Conservation (phyloP, 2,329 filamentous ascomycete species). For the Monosporascus sp. region DNA sequence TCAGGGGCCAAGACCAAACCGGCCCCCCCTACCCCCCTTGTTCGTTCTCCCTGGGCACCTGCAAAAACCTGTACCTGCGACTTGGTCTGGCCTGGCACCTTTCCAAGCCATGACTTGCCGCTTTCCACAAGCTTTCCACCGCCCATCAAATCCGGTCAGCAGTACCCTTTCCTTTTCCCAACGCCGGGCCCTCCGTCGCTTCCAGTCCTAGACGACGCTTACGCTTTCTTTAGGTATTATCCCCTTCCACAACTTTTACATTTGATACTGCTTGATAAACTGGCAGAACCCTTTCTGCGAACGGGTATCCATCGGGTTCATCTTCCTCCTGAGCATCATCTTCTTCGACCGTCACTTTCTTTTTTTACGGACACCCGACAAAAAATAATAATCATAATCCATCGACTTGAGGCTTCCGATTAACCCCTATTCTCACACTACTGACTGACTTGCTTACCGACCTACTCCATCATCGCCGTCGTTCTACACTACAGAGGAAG, state of each 20-base stretch:
- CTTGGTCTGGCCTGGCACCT: neutral
- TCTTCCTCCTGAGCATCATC: neutral
- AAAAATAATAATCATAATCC: neutral
- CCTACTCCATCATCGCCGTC: neutral
- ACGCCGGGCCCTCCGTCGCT: neutral
- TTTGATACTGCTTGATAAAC: neutral
- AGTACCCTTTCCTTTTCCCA: neutral
- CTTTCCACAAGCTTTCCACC: neutral
- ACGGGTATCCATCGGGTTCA: neutral
- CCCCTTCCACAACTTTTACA: neutral
- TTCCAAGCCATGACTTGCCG: neutral
- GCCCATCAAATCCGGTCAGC: neutral
- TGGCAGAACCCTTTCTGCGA: neutral
- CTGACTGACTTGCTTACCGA: too few relatives aligned
- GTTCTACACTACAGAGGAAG: neutral
- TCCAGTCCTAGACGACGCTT: neutral
- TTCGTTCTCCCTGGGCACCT: neutral
- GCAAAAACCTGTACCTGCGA: neutral
- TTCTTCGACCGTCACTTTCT: neutral
- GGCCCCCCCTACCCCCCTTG: neutral
- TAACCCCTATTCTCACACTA: too few relatives aligned
- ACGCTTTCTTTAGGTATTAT: neutral
- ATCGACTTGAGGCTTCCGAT: too few relatives aligned
- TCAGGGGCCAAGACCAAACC: neutral
- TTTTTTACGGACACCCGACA: neutral